Base-by-base conservation (phyloP, 2,329 filamentous ascomycete species). In the Macroventuria anomochaeta region DNA sequence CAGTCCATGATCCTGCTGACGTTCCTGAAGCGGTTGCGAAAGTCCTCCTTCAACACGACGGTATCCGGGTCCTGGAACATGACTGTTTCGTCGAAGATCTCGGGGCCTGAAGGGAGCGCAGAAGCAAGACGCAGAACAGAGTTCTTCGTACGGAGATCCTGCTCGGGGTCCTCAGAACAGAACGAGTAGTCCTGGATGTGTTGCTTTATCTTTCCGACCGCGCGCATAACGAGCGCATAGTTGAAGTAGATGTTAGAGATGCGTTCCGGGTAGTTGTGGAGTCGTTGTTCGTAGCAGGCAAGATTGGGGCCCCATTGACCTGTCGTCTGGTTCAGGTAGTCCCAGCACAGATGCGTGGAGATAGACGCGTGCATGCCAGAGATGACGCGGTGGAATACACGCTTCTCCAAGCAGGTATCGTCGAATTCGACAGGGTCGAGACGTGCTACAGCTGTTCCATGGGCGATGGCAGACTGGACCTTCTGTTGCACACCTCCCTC, bases 161-260 rank as follows among this genome's bases (percentile, higher is more conserved):
- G 90, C 2, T 81, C 81, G 0, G 86, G 81, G 68, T 99, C 95
- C 57, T 91, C 92, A 4, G 88, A 89, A 76, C 95, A 99, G 75
- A 96, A 99, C 0, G 90, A 95, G 78, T 97, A 97, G 58, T 85
- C 81, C 59, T 88, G 81, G 8, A 97, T 82, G 64, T 93, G 88
- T 20, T 90, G 89, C 11, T 89, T 90, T 7, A 97, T 84, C 77
- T 99, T 99, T 46, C 91, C 89, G 33, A 97, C 85, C 11, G 95
- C 95, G 42, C 95, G 89, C 21, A 93, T 89, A 33, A 99, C 83
- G n/a, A 99, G 83, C 0, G 95, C 95, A 71, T 96, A 99, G 83
- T 99, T 97, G 81, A 99, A 99, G 80, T 99, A 99, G 42, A 99
- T 83, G 75, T 99, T 99, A 63, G 93, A 95, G 69, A 99, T 90